Evolutionary conservation across 1,284 basidiomycete genomes (phyloP).

Genomic region (Naganishia cerealis): DNA sequence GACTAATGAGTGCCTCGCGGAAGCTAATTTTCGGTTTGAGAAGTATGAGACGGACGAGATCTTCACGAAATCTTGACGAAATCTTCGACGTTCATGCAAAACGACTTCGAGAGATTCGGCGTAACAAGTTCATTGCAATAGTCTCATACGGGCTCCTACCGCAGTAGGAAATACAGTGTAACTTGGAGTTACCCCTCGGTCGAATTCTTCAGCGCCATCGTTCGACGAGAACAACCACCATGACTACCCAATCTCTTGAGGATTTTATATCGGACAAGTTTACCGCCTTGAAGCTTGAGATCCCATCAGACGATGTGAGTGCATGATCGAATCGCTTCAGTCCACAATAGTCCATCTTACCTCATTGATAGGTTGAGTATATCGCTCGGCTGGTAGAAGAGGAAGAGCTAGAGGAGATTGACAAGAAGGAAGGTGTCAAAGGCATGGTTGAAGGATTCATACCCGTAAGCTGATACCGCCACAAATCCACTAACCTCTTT

Average conservation of each 20-base stretch:
- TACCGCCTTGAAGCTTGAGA: constrained; percentile 39
- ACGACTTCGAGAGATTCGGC: too few species aligned
- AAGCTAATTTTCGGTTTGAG: constrained; percentile 9
- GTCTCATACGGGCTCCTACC: too few species aligned
- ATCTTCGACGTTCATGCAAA: too few species aligned
- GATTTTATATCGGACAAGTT: constrained; percentile 45
- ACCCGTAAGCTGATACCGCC: constrained; percentile 36
- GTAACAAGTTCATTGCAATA: too few species aligned
- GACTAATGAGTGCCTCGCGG: constrained; percentile 4
- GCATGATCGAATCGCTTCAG: background rate
- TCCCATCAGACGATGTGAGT: constrained; percentile 49
- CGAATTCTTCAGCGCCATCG: background rate
- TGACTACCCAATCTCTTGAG: constrained; percentile 39
- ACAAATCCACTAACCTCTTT: constrained; percentile 1
- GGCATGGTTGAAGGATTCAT: constrained; percentile 53
- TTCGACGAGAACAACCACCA: background rate
- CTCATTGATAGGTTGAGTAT: constrained; percentile 46
- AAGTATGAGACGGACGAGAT: background rate
- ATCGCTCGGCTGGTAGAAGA: constrained; percentile 54
- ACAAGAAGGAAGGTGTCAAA: constrained; percentile 52
- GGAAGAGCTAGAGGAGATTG: constrained; percentile 51
- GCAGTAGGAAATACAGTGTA: too few species aligned
- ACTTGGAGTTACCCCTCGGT: background rate
- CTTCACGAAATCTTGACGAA: background rate
- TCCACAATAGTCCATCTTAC: background rate